Evolutionary conservation across 2,329 filamentous ascomycete species (phyloP).

Genomic region (Aureobasidium namibiae): DNA sequence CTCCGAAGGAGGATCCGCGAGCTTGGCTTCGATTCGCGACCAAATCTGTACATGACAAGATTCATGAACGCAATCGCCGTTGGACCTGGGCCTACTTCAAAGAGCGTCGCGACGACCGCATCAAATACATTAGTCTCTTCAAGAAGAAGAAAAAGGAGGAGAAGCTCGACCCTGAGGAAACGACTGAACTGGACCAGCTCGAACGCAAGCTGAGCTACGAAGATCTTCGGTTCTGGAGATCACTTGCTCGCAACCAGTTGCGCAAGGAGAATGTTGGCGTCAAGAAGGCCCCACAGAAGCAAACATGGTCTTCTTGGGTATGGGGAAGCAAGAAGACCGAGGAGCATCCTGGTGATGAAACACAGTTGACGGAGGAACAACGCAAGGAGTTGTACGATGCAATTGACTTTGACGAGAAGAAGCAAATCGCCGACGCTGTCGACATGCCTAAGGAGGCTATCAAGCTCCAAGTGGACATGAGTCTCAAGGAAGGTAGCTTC

Average conservation of each 20-base stretch:
- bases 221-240: constrained; percentile 95
- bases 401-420: constrained; percentile 98
- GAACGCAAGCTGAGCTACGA: constrained; percentile 90
- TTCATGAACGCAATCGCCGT: constrained; percentile 82
- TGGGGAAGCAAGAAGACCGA: constrained; percentile 66
- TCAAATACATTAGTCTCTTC: constrained; percentile 85
- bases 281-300: constrained; percentile 63
- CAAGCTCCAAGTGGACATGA: constrained; percentile 86
- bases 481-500: constrained; percentile 91
- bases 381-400: constrained; percentile 93
- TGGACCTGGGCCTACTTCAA: constrained; percentile 97
- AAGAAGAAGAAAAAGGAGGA: constrained; percentile 79
- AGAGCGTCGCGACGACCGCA: constrained; percentile 82
- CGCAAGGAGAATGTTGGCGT: constrained; percentile 90
- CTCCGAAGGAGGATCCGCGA: constrained; percentile 78
- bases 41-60: constrained; percentile 81
- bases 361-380: constrained; percentile 88
- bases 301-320: constrained; percentile 86
- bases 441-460: constrained; percentile 86
- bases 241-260: constrained; percentile 83
- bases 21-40: constrained; percentile 92
- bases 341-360: constrained; percentile 63
- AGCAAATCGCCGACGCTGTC: constrained; percentile 75
- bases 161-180: constrained; percentile 59
- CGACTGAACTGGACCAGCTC: constrained; percentile 62